Evolutionary conservation across 208 protist genomes (phyloP), one percentile per base, ranked within the genome.

Genomic region (Crithidia brevicula): DNA sequence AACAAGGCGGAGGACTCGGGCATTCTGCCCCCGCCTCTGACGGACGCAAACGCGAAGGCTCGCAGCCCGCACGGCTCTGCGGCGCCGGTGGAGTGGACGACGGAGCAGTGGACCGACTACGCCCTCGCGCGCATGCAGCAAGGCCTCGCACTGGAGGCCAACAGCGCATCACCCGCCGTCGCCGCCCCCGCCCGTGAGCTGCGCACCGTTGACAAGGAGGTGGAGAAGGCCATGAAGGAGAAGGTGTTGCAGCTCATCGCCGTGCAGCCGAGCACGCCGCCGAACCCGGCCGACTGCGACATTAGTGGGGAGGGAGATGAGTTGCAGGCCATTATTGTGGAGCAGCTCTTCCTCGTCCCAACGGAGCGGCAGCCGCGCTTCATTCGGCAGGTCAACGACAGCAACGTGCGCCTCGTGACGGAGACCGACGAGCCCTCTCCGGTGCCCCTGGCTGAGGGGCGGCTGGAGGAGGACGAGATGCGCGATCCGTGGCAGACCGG

Each of bases 271-370:
- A 59, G 54, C n/a, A 64, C 79, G 50, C 20, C 43, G 25, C 76
- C 79, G n/a, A 88, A 79, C 77, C 67, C 76, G 11, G 83, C 83
- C 9, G 91, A 96, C 73, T 82, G 74, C 61, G 91, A 96, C 77
- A 89, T 94, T 65, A 82, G 88, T 20, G 85, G 71, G 23, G 77
- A 92, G 23, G 45, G 87, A 7, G 74, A 82, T 49, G 83, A 92
- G 45, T 74, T 94, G 33, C 86, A 94, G 67, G 74, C 86, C 27
- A 86, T 94, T 74, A 85, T 96, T 57, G 88, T 96, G 10, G 86
- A 94, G 63, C 88, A 94, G 72, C 79, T 91, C 22, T 81, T 96
- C 58, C 80, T 96, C 20, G 82, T 78, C 23, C 74, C 83, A 22
- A 84, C 88, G 20, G 81, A 81, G 47, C 69, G 81, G 45, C 86